Conservation (phyloP, 257 asterid species). For the Solanum appendiculatum region DNA sequence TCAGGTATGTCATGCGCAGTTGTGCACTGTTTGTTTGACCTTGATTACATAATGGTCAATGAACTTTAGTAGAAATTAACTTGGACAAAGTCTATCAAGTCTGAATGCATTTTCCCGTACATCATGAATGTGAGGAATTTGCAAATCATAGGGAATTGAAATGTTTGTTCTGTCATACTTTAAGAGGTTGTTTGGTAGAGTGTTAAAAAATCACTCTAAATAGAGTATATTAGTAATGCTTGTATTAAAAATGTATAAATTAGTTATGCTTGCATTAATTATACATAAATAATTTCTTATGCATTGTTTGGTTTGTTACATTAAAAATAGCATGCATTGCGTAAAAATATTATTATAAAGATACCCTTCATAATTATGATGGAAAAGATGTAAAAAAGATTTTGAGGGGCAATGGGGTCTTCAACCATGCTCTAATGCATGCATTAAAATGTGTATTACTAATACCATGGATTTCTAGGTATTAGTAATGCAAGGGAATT, state of each 20-base stretch:
- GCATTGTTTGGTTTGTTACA: background rate
- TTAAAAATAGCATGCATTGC: background rate
- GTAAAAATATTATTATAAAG: too few relatives aligned
- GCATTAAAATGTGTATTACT: background rate
- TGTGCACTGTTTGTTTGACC: background rate
- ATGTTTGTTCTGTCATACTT: background rate
- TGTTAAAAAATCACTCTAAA: background rate
- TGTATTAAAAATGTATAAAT: background rate
- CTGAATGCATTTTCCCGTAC: background rate
- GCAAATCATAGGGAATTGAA: background rate
- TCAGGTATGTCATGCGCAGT: slow-evolving; percentile 3
- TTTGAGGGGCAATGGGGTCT: background rate
- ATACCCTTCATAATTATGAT: background rate
- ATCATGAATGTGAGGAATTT: background rate
- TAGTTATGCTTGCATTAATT: background rate
- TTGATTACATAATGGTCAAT: background rate
- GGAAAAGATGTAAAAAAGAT: background rate
- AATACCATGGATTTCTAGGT: background rate
- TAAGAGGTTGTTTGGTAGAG: background rate
- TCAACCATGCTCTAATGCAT: background rate
- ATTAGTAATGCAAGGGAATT: too few relatives aligned
- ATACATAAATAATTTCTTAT: background rate
- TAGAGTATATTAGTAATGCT: background rate
- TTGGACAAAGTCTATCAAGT: background rate
- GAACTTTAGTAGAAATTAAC: background rate